A percentile compares a stretch with the other conserved stretches of the same genome.
phyloP scores from a whole-genome alignment of 768 basidiomycete genomes.

The Suillus lakei region DNA sequence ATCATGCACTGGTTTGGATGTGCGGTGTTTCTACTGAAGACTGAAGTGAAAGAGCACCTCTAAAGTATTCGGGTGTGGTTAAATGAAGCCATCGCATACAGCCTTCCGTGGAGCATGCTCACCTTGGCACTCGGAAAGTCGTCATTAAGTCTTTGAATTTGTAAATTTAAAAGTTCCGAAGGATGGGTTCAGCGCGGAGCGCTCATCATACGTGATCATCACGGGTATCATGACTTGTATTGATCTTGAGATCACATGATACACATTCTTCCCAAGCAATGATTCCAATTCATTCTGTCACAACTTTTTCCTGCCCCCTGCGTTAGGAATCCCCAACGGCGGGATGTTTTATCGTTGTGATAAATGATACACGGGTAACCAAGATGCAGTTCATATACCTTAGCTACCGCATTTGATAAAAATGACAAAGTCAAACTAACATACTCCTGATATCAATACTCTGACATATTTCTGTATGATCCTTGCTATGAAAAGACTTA shows the following conservation, averaged over 20 bases:
- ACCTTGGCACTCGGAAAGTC: neutral
- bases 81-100: neutral
- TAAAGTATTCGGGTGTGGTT: neutral
- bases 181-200: neutral
- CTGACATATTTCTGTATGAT: no score
- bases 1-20: neutral
- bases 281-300: neutral
- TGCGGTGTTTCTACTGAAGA: no score
- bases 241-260: neutral
- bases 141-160: neutral
- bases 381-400: no score
- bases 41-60: no score
- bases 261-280: neutral
- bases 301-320: neutral
- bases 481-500: no score
- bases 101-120: neutral
- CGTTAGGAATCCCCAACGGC: neutral
- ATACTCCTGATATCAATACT: no score
- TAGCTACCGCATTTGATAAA: no score
- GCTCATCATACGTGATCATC: neutral
- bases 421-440: no score
- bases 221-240: neutral
- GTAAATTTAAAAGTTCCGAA: neutral
- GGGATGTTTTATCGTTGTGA: no score
- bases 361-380: no score